phyloP scores from a whole-genome alignment of 352 stramenopile species.

The Pythium rishiriense region DNA sequence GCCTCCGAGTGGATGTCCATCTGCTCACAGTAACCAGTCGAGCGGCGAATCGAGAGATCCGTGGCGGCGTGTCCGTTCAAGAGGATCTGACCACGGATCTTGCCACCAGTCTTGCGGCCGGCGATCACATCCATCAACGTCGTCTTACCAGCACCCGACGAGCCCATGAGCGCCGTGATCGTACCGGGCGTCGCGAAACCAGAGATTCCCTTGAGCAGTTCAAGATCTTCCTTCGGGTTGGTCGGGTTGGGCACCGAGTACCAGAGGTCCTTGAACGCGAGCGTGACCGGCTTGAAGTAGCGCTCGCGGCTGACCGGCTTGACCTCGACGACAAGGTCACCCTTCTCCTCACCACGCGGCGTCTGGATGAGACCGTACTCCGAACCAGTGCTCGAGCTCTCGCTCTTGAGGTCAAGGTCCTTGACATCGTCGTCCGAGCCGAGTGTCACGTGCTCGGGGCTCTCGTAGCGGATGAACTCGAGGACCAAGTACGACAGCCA shows the following conservation, averaged over 20 bases:
- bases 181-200: slow-evolving; percentile 48
- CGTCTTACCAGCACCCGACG: slow-evolving; percentile 88
- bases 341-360: neutral
- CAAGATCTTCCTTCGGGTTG: slow-evolving; percentile 31
- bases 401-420: neutral
- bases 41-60: slow-evolving; percentile 43
- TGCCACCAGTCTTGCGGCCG: slow-evolving; percentile 89
- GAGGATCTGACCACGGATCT: slow-evolving; percentile 78
- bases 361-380: slow-evolving; percentile 5
- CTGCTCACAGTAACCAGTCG: slow-evolving; percentile 49
- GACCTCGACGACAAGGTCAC: slow-evolving; percentile 5
- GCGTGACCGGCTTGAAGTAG: slow-evolving; percentile 22
- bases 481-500: slow-evolving; percentile 21
- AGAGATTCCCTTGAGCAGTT: slow-evolving; percentile 54
- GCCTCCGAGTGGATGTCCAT: slow-evolving; percentile 23
- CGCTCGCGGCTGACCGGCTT: neutral
- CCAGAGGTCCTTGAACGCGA: slow-evolving; percentile 9
- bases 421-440: neutral
- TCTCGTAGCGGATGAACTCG: slow-evolving; percentile 29
- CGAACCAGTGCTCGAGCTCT: neutral
- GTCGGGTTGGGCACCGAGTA: slow-evolving; percentile 36
- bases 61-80: slow-evolving; percentile 88
- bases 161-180: slow-evolving; percentile 73
- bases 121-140: slow-evolving; percentile 96
- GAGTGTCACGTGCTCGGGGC: slow-evolving; percentile 9